phyloP scores from a whole-genome alignment of 805 yeast genomes.

The Candida saitoana region DNA sequence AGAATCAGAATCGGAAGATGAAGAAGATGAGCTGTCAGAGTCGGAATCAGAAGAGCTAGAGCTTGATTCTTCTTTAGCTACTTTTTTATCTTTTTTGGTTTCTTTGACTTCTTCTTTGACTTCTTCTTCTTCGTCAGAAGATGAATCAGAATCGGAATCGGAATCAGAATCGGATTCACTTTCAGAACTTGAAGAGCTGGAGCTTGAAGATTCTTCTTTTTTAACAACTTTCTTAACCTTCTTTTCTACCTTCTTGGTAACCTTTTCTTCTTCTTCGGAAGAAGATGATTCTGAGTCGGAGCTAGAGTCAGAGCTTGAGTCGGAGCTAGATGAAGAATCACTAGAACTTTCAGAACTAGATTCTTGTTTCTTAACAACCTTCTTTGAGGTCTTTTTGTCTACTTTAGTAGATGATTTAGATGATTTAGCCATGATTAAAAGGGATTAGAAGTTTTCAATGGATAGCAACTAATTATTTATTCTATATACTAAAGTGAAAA shows the following conservation, averaged over 20 bases:
- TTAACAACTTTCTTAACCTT: slow-evolving; percentile 22
- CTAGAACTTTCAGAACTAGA: slow-evolving; percentile 22
- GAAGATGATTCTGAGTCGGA: slow-evolving; percentile 18
- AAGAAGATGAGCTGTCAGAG: slow-evolving; percentile 18
- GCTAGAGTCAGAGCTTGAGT: slow-evolving; percentile 17
- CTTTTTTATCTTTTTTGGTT: slow-evolving; percentile 20
- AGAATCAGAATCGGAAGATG: slow-evolving; percentile 20
- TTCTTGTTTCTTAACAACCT: slow-evolving; percentile 20
- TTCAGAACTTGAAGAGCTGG: slow-evolving; percentile 22
- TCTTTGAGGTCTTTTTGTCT: slow-evolving; percentile 18
- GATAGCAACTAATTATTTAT: not conserved
- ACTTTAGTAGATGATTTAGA: slow-evolving; percentile 22
- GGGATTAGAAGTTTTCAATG: not conserved
- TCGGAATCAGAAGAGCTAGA: slow-evolving; percentile 25
- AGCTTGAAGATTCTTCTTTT: slow-evolving; percentile 17
- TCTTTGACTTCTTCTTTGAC: slow-evolving; percentile 27
- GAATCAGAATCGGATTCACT: slow-evolving; percentile 17
- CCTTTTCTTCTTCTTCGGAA: slow-evolving; percentile 7
- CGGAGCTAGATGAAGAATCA: slow-evolving; percentile 17
- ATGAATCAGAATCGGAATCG: slow-evolving; percentile 20
- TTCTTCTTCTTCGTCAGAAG: slow-evolving; percentile 25
- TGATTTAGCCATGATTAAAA: slow-evolving; percentile 37
- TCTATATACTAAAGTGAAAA: not conserved
- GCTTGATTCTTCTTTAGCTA: slow-evolving; percentile 14
- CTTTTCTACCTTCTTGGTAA: slow-evolving; percentile 19